These are phyloP conservation scores for Homolaphlyctis polyrhiza DNA, from an alignment of 371 early-diverging fungal species.

Conservation along the genomic window DNA sequence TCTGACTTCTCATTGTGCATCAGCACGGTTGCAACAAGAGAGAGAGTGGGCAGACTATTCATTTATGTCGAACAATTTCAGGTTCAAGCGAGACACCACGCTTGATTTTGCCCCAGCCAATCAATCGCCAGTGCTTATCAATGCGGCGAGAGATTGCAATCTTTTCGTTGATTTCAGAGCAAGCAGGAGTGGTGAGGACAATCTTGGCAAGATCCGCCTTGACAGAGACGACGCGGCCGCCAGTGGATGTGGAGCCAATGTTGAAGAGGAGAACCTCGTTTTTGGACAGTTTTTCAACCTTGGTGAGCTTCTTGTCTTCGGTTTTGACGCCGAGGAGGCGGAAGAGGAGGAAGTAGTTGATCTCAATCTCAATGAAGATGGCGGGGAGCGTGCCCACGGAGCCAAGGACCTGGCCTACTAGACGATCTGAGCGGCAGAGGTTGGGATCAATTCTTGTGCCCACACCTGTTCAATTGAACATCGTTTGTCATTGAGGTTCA, in stretches of 20 bases:
- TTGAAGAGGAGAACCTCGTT: conserved; percentile 97
- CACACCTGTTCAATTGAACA: conserved; percentile 63
- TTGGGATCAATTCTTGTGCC: conserved; percentile 99
- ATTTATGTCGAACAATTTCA: conserved; percentile 11
- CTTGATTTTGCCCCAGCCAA: conserved; percentile 97
- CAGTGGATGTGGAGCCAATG: conserved; percentile 98
- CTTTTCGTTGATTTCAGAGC: conserved; percentile 98
- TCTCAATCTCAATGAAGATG: conserved; percentile 94
- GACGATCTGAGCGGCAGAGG: conserved; percentile 97
- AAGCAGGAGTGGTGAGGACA: conserved; percentile 90
- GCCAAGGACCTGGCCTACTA: conserved; percentile 99
- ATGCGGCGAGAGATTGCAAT: conserved; percentile 98
- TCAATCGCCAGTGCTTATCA: conserved; percentile 99
- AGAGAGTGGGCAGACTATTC: no score
- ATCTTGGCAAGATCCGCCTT: conserved; percentile 94
- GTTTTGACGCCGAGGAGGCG: conserved; percentile 95
- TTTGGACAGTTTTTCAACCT: conserved; percentile 88
- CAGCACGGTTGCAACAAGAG: no score
- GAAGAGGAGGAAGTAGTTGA: conserved; percentile 96
- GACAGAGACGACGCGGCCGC: conserved; percentile 92
- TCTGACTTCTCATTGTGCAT: no score
- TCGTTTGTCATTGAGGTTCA: no score
- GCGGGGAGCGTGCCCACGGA: conserved; percentile 93
- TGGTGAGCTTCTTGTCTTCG: conserved; percentile 94
- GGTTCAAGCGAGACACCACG: conserved; percentile 80